Conservation (phyloP, 805 yeast genomes). For the Wickerhamomyces bisporus region DNA sequence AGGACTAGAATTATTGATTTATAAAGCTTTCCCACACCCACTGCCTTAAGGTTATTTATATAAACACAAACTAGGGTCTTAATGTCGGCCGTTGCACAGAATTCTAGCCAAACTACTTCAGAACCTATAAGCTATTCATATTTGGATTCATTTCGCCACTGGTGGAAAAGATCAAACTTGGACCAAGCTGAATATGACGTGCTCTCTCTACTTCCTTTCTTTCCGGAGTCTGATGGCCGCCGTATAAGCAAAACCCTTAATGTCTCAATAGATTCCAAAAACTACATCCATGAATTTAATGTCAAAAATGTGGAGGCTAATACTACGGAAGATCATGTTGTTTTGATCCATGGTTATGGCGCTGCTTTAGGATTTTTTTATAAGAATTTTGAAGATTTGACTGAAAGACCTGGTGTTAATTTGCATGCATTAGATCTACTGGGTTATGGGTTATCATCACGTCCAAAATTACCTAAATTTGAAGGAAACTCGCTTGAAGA, state of each 20-base stretch:
- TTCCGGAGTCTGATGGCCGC: conserved; percentile 45
- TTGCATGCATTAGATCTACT: conserved; percentile 57
- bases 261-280: conserved; percentile 45
- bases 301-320: conserved; percentile 41
- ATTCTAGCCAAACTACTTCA: too few species aligned
- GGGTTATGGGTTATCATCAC: conserved; percentile 59
- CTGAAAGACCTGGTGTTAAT: conserved; percentile 45
- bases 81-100: too few species aligned
- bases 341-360: conserved; percentile 81
- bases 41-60: too few species aligned
- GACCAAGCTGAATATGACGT: conserved; percentile 42
- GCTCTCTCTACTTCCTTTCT: conserved; percentile 54
- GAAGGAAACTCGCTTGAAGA: conserved; percentile 22
- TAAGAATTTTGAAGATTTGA: conserved; percentile 52
- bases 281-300: conserved; percentile 67
- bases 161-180: conserved; percentile 34
- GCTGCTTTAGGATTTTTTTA: conserved; percentile 76
- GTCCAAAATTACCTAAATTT: conserved; percentile 35
- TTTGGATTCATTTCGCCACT: conserved; percentile 35
- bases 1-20: too few species aligned
- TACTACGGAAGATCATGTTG: conserved; percentile 40
- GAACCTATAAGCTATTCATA: conserved; percentile 7
- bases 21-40: too few species aligned
- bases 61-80: too few species aligned
- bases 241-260: conserved; percentile 43